Evolutionary conservation across 1,139 yeast genomes (phyloP).

Genomic region (Candida sp.): DNA sequence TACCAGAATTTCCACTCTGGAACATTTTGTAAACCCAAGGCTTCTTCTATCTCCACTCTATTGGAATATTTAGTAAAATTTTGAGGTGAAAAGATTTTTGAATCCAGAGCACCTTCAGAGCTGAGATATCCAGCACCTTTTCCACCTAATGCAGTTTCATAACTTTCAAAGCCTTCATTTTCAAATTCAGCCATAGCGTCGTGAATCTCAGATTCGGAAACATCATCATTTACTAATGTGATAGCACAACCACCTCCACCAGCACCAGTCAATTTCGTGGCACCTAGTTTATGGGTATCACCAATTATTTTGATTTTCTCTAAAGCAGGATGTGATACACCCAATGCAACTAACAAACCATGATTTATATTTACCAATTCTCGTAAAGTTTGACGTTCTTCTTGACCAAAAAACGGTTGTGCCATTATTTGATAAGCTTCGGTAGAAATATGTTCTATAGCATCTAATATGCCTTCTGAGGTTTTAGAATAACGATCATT

Average conservation of each 20-base stretch:
- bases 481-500: conserved; percentile 53
- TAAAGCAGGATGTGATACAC: conserved; percentile 89
- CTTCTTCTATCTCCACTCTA: conserved; percentile 46
- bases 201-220: conserved; percentile 23
- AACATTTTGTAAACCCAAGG: conserved; percentile 38
- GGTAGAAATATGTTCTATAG: conserved; percentile 65
- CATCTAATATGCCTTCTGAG: conserved; percentile 57
- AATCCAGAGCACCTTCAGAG: conserved; percentile 13
- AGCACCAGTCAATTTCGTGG: conserved; percentile 95
- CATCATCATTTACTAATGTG: conserved; percentile 63
- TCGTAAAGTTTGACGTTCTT: conserved; percentile 45
- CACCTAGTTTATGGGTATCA: conserved; percentile 65
- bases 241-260: conserved; percentile 99
- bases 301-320: conserved; percentile 68
- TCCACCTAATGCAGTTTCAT: conserved; percentile 83
- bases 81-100: conserved; percentile 26
- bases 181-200: conserved; percentile 35
- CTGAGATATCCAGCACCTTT: conserved; percentile 69
- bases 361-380: conserved; percentile 83
- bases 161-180: conserved; percentile 69
- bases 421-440: conserved; percentile 67
- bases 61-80: conserved; percentile 31
- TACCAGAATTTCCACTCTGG: conserved; percentile 65
- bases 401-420: conserved; percentile 45
- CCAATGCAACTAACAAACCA: conserved; percentile 79